Evolutionary conservation across 495 filamentous ascomycete species (phyloP).

Genomic region (Penicillium canariense): DNA sequence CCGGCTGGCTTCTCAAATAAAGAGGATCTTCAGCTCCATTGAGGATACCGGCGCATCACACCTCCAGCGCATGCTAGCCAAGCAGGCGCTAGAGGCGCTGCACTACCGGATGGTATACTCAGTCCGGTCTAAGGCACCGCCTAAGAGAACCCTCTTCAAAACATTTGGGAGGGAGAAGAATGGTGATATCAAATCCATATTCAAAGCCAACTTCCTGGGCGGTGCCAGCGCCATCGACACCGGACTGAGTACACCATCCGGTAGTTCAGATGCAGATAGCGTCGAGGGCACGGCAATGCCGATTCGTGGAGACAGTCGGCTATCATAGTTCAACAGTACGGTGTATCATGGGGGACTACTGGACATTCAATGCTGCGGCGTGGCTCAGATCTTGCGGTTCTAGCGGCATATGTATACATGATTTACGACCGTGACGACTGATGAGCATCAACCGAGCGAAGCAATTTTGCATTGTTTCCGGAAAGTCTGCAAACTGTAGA

Average conservation of each 20-base stretch:
- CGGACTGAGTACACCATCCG: not conserved
- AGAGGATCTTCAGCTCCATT: slow-evolving; percentile 66
- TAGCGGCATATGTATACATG: not conserved
- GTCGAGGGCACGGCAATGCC: slow-evolving; percentile 10
- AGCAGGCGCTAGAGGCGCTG: slow-evolving; percentile 67
- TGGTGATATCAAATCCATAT: slow-evolving; percentile 13
- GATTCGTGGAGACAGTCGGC: slow-evolving; percentile 11
- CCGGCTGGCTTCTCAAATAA: slow-evolving; percentile 58
- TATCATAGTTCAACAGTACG: not conserved
- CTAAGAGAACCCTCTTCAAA: slow-evolving; percentile 57
- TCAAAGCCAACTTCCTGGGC: too few relatives aligned
- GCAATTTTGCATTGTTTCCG: slow-evolving; percentile 10
- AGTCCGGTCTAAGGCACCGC: slow-evolving; percentile 63
- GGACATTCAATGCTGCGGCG: not conserved
- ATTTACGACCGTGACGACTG: slow-evolving; percentile 13
- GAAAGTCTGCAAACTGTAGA: slow-evolving; percentile 31
- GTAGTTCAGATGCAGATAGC: not conserved
- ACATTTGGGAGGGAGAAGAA: slow-evolving; percentile 22
- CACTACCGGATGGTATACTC: slow-evolving; percentile 67
- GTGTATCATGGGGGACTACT: not conserved
- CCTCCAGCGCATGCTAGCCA: slow-evolving; percentile 69
- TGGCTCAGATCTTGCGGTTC: not conserved
- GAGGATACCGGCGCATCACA: slow-evolving; percentile 70
- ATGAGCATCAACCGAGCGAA: slow-evolving; percentile 10
- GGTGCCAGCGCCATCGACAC: not conserved